These are phyloP conservation scores for Pueraria montana DNA, from an alignment of 306 rosid species.

Conservation along the genomic window DNA sequence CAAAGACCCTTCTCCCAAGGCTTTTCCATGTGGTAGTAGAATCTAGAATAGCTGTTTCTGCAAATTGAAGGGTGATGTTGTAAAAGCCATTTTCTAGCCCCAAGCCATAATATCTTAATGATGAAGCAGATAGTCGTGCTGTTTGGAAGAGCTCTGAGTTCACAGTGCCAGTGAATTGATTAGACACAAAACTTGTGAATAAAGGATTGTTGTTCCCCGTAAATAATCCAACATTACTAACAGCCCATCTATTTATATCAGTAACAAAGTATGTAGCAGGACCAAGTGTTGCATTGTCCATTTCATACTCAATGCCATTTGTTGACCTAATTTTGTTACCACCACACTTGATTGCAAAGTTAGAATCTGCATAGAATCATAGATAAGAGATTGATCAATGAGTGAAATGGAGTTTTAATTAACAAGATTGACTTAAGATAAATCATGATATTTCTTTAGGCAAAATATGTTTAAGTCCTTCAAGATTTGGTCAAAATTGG, in stretches of 20 bases:
- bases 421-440: slow-evolving; percentile 6
- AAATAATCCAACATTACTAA: slow-evolving; percentile 77
- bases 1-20: slow-evolving; percentile 76
- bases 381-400: no score
- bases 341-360: slow-evolving; percentile 77
- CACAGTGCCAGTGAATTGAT: slow-evolving; percentile 59
- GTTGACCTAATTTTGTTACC: slow-evolving; percentile 61
- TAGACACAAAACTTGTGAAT: slow-evolving; percentile 44
- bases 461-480: background rate
- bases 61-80: slow-evolving; percentile 73
- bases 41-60: slow-evolving; percentile 62
- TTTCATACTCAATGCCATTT: slow-evolving; percentile 54
- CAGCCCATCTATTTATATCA: slow-evolving; percentile 67
- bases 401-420: background rate
- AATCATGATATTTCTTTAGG: background rate
- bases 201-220: slow-evolving; percentile 36
- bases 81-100: slow-evolving; percentile 79
- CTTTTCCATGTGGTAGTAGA: slow-evolving; percentile 64
- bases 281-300: slow-evolving; percentile 70
- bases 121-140: slow-evolving; percentile 78
- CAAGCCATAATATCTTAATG: slow-evolving; percentile 81
- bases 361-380: slow-evolving; percentile 58
- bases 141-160: slow-evolving; percentile 74
- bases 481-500: background rate
- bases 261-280: slow-evolving; percentile 76